Conservation (phyloP, 108 stramenopile genomes). For the Fragilaria radians region DNA sequence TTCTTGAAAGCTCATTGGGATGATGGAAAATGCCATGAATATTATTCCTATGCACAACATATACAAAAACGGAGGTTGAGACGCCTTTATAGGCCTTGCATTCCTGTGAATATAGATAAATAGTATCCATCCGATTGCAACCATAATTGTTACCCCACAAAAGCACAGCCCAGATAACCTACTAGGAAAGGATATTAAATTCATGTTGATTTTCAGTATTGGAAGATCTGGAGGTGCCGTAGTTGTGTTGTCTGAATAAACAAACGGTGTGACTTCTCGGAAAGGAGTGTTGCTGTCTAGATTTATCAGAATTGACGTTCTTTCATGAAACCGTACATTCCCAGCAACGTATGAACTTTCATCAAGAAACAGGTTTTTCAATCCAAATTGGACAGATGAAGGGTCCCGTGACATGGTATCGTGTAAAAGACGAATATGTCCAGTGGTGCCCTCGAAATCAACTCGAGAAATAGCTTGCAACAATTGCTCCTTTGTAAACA, state of each 20-base stretch:
- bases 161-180: background rate
- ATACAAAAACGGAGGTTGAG: constrained; percentile 47
- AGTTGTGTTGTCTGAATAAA: constrained; percentile 3
- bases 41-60: constrained; percentile 54
- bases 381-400: background rate
- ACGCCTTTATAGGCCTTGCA: constrained; percentile 7
- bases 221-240: background rate
- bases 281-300: background rate
- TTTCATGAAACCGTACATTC: background rate
- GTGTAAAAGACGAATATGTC: background rate
- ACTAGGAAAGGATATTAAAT: background rate
- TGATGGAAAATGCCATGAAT: constrained; percentile 38
- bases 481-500: background rate
- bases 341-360: background rate
- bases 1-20: constrained; percentile 37
- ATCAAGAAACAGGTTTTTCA: background rate
- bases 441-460: background rate
- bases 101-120: background rate
- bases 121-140: background rate
- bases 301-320: background rate
- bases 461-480: background rate
- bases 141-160: background rate
- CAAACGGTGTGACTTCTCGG: background rate
- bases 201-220: background rate
- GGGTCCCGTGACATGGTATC: background rate